Percentiles rank a stretch among this genome's conserved stretches.
Evolutionary conservation across 768 basidiomycete genomes (phyloP).

Genomic region (Solioccasus polychromus): DNA sequence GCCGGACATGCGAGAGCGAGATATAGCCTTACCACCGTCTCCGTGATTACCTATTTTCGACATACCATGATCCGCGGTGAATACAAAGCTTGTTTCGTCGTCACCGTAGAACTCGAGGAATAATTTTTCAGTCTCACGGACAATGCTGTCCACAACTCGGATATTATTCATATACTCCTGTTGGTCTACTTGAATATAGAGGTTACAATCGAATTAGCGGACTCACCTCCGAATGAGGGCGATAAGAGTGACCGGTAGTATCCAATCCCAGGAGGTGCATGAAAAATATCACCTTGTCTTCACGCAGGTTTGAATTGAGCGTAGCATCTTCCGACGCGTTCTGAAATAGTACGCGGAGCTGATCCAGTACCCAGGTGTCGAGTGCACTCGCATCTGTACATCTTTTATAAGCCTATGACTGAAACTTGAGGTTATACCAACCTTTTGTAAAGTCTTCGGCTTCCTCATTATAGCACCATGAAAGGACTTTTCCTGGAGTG

Average conservation of each 20-base stretch:
- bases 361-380: constrained; percentile 77
- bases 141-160: constrained; percentile 71
- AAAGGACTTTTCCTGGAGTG: constrained; percentile 61
- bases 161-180: constrained; percentile 89
- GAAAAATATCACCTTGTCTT: constrained; percentile 71
- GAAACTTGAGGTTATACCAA: constrained; percentile 18
- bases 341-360: constrained; percentile 55
- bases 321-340: constrained; percentile 56
- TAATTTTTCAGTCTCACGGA: constrained; percentile 60
- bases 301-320: constrained; percentile 51
- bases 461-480: constrained; percentile 74
- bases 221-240: constrained; percentile 71
- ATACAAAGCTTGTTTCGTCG: constrained; percentile 69
- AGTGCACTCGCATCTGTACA: constrained; percentile 66
- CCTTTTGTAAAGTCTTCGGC: constrained; percentile 89
- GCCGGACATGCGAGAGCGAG: background rate
- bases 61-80: constrained; percentile 92
- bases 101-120: constrained; percentile 64
- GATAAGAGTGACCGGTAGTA: constrained; percentile 83
- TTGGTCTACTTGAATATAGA: background rate
- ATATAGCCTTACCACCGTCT: constrained; percentile 61
- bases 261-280: constrained; percentile 82
- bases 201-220: background rate
- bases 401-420: background rate
- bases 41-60: constrained; percentile 86